These are phyloP conservation scores for Aspergillus chevalieri DNA, from an alignment of 2,329 filamentous ascomycete species.

Conservation along the genomic window DNA sequence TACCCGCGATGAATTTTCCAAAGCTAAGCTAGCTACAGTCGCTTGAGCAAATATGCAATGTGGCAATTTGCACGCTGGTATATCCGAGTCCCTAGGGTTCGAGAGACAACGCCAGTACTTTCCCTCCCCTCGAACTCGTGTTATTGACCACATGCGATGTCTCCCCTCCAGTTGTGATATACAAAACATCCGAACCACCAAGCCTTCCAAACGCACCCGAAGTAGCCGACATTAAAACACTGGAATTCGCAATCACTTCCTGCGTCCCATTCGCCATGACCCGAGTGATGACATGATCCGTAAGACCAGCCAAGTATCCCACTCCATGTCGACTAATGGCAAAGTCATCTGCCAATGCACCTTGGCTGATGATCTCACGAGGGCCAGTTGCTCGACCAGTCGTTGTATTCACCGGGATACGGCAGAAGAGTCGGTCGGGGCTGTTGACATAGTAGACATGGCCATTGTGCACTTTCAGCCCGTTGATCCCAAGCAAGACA, in stretches of 20 bases:
- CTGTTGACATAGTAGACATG: constrained; percentile 15
- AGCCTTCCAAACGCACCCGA: constrained; percentile 10
- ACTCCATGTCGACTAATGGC: constrained; percentile 8
- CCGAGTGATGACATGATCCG: constrained; percentile 8
- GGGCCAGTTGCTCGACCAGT: constrained; percentile 10
- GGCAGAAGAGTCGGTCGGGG: constrained; percentile 12
- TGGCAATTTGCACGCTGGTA: too few species aligned
- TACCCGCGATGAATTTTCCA: too few species aligned
- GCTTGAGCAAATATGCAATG: too few species aligned
- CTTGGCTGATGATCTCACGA: constrained; percentile 9
- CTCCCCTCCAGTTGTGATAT: constrained; percentile 10
- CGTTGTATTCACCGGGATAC: constrained; percentile 9
- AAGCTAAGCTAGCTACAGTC: too few species aligned
- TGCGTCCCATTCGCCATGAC: constrained; percentile 2
- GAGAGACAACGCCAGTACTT: constrained; percentile 3
- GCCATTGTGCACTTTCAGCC: constrained; percentile 5
- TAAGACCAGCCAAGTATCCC: constrained; percentile 12
- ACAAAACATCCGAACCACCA: constrained; percentile 6
- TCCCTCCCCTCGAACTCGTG: constrained; percentile 3
- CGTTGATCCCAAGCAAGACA: constrained; percentile 10
- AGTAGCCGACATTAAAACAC: constrained; percentile 10
- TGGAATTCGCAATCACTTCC: constrained; percentile 7
- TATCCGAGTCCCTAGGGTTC: neutral
- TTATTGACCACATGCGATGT: neutral
- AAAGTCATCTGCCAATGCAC: constrained; percentile 12